Conservation (phyloP, 2,329 filamentous ascomycete species). For the Colletotrichum tofieldiae region DNA sequence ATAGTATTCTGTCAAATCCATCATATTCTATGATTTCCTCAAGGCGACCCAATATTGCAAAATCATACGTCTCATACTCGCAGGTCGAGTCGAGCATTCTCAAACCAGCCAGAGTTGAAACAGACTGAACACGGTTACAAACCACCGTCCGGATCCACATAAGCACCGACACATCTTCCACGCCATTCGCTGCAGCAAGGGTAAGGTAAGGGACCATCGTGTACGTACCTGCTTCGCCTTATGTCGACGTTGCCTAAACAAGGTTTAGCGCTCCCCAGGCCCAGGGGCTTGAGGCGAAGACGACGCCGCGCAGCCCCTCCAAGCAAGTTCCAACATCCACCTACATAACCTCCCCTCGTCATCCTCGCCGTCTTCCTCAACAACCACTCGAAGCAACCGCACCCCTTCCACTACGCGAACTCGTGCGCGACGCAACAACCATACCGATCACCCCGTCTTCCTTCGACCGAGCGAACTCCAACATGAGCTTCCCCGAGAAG, state of each 20-base stretch:
- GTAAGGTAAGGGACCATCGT: slow-evolving; percentile 10
- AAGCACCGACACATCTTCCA: slow-evolving; percentile 12
- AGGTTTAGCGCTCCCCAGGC: slow-evolving; percentile 23
- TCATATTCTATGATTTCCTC: neutral
- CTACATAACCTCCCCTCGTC: slow-evolving; percentile 16
- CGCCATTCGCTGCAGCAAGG: slow-evolving; percentile 26
- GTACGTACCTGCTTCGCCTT: slow-evolving; percentile 17
- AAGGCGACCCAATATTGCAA: neutral
- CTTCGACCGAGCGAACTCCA: slow-evolving; percentile 5
- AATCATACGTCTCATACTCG: neutral
- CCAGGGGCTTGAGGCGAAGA: slow-evolving; percentile 20
- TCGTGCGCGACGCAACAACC: neutral
- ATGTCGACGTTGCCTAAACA: slow-evolving; percentile 5
- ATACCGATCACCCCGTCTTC: too few relatives aligned
- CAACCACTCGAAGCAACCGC: neutral
- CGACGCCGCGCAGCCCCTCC: slow-evolving; percentile 25
- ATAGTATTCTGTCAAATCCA: neutral
- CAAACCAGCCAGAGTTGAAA: slow-evolving; percentile 19
- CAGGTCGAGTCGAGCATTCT: slow-evolving; percentile 5
- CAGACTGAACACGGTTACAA: slow-evolving; percentile 35
- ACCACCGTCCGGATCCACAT: slow-evolving; percentile 18
- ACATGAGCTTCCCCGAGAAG: slow-evolving; percentile 27
- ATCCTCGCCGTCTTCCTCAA: neutral
- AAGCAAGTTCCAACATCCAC: slow-evolving; percentile 14
- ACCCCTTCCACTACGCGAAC: neutral